phyloP scores from a whole-genome alignment of 2,329 filamentous ascomycete genomes.

The Colletotrichum paranaense region DNA sequence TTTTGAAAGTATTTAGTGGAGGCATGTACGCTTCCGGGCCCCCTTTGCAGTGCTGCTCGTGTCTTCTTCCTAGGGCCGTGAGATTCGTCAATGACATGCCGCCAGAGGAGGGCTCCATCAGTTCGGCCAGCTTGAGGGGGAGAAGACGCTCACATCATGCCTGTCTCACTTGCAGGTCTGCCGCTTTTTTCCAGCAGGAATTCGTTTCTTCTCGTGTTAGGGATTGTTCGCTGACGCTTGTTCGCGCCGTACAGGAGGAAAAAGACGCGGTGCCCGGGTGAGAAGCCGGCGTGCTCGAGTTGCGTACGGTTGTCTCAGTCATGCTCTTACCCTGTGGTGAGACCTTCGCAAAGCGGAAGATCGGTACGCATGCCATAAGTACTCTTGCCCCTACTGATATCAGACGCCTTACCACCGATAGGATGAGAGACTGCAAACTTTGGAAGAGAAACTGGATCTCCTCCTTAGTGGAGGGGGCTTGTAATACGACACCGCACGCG shows the following conservation, averaged over 20 bases:
- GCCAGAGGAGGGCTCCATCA: conserved; percentile 43
- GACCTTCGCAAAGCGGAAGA: conserved; percentile 52
- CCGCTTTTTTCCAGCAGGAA: not conserved
- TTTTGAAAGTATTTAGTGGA: conserved; percentile 23
- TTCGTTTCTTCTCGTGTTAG: not conserved
- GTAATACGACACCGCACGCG: conserved; percentile 40
- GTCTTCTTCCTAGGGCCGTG: conserved; percentile 16
- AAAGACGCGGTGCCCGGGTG: conserved; percentile 63
- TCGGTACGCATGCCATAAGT: conserved; percentile 50
- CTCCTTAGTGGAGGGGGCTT: conserved; percentile 55
- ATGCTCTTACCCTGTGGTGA: conserved; percentile 56
- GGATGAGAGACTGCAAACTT: conserved; percentile 61
- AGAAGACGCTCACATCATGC: conserved; percentile 54
- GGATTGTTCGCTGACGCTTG: conserved; percentile 27
- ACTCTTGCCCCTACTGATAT: not conserved
- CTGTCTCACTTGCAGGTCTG: conserved; percentile 60
- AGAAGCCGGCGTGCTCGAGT: conserved; percentile 62
- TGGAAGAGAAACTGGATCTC: conserved; percentile 64
- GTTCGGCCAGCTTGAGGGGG: conserved; percentile 42
- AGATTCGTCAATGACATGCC: conserved; percentile 42
- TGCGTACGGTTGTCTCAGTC: conserved; percentile 60
- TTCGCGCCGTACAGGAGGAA: conserved; percentile 50
- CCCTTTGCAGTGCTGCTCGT: conserved; percentile 9
- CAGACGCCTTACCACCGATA: conserved; percentile 38
- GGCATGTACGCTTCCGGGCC: conserved; percentile 12